A percentile compares a stretch with the other conserved stretches of the same genome.
Conservation (phyloP, 2,329 filamentous ascomycete genomes). For the Paecilomyces niveus region DNA sequence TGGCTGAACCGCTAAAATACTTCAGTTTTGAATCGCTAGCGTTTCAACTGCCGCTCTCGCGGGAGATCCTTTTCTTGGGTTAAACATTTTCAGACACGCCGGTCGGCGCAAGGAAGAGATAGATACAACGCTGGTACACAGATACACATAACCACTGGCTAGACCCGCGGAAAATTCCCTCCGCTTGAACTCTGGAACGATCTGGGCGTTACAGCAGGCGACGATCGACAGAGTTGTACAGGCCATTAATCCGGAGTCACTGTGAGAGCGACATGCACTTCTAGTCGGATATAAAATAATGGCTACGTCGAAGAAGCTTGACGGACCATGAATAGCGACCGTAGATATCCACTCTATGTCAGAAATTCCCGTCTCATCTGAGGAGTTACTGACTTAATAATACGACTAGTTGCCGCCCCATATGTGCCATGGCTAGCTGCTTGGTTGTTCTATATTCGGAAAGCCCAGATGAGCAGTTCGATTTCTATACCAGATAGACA, state of each 20-base stretch:
- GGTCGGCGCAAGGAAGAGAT: background rate
- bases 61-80: background rate
- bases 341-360: background rate
- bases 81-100: background rate
- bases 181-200: background rate
- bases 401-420: background rate
- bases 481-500: background rate
- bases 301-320: background rate
- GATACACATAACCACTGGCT: background rate
- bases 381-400: background rate
- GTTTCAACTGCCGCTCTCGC: background rate
- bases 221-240: background rate
- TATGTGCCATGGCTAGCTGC: background rate
- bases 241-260: background rate
- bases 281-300: background rate
- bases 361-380: background rate
- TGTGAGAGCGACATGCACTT: background rate
- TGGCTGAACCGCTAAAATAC: background rate
- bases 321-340: background rate
- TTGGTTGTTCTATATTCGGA: background rate
- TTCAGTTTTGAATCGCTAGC: background rate
- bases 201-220: background rate
- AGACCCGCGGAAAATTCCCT: background rate
- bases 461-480: background rate
- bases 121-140: background rate